Conservation (phyloP, 192 early-diverging fungal species). For the Backusella circina region DNA sequence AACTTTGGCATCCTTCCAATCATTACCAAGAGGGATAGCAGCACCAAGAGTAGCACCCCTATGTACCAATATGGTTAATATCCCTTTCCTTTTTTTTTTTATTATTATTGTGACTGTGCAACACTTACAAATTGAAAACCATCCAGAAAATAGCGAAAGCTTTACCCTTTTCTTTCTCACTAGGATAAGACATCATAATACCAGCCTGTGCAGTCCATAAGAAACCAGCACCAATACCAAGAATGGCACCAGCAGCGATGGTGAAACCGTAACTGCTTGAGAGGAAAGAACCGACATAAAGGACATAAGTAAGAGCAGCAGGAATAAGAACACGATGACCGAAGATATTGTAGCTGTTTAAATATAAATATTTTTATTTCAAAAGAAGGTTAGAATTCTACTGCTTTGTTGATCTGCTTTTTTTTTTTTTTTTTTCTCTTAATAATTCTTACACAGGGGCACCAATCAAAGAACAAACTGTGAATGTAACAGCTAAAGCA, state of each 20-base stretch:
- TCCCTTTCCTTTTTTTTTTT: background rate
- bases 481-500: constrained; percentile 75
- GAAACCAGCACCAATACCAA: constrained; percentile 82
- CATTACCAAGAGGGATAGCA: constrained; percentile 66
- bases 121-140: constrained; percentile 65
- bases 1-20: constrained; percentile 50
- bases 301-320: constrained; percentile 66
- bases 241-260: constrained; percentile 71
- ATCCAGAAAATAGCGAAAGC: constrained; percentile 87
- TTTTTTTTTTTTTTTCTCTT: background rate
- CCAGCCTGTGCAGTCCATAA: constrained; percentile 75
- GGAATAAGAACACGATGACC: constrained; percentile 68
- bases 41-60: constrained; percentile 80
- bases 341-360: constrained; percentile 62
- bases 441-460: constrained; percentile 48
- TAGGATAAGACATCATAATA: constrained; percentile 86
- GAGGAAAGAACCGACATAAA: constrained; percentile 80
- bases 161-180: constrained; percentile 75
- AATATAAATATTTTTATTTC: background rate
- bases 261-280: constrained; percentile 55
- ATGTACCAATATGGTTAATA: constrained; percentile 9
- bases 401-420: background rate
- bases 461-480: constrained; percentile 72
- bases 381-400: background rate
- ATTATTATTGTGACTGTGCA: background rate